Evolutionary conservation across 2,329 filamentous ascomycete species (phyloP), one percentile per base, ranked within the genome.

Genomic region (Xylariaceae sp.): DNA sequence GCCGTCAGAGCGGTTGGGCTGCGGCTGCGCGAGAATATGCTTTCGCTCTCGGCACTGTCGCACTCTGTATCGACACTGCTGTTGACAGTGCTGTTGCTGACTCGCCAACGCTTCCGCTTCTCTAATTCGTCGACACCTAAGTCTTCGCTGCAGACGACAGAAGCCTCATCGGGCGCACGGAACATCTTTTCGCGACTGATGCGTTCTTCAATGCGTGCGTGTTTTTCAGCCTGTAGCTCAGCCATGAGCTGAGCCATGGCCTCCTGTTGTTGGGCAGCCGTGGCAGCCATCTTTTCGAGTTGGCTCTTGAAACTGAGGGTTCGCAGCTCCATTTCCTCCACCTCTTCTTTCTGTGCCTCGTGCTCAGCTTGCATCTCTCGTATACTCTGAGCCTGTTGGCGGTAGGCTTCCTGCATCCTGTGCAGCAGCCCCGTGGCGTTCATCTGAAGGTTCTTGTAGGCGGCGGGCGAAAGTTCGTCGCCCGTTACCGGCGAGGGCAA

Each of bases 11-110:
- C 72, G 0, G 82, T 82, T 1, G 84, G 84, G 65, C 82, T 86
- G 23, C 83, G 76, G 44, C 81, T 81, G 47, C 83, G 75, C 11
- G 83, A 86, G 66, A 88, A 88, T 45, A 88, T 77, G 67, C 82
- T 86, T 63, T 79, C 78, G 63, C 70, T 75, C 64, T 76, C 75
- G 34, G 70, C 73, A 63, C 72, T 75, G 51, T 83, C 82, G 35
- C 78, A 76, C 61, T 81, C 84, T n/a, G 79, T 83, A 57, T 82
- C 80, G 58, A 76, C 76, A 64, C 77, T 78, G 18, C 77, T 78
- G 23, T 66, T 65, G 51, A 75, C 71, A 1, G 78, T 80, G 62
- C 76, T 75, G 58, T 69, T 72, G 62, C 78, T 76, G 61, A 72
- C 75, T 55, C 80, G 71, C 74, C 79, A 75, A 59, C 73, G 71